Conservation (phyloP, 2,329 filamentous ascomycete species). For the Fusarium praegraminearum region DNA sequence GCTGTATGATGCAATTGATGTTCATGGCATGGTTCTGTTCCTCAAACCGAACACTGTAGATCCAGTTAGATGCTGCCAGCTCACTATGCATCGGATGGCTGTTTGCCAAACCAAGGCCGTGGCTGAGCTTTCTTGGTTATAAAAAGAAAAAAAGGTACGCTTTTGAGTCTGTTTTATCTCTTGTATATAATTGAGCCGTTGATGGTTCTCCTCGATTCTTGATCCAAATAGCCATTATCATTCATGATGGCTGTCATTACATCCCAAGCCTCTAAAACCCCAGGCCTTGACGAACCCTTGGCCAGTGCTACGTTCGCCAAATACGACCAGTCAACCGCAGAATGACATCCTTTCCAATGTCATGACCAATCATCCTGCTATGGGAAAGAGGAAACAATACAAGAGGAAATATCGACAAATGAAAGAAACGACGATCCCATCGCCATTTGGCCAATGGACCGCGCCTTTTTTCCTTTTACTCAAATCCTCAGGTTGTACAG, state of each 20-base stretch:
- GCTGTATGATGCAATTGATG: conserved; percentile 12
- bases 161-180: conserved; percentile 4
- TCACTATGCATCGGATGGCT: conserved; percentile 47
- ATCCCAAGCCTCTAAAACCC: background rate
- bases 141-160: conserved; percentile 33
- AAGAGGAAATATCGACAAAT: conserved; percentile 4
- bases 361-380: conserved; percentile 34
- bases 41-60: conserved; percentile 41
- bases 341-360: background rate
- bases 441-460: conserved; percentile 39
- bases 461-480: background rate
- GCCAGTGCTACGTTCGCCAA: conserved; percentile 44
- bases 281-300: conserved; percentile 45
- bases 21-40: background rate
- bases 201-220: background rate
- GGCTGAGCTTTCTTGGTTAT: conserved; percentile 33
- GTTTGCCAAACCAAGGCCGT: conserved; percentile 33
- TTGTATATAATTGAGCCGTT: background rate
- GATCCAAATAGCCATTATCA: background rate
- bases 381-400: conserved; percentile 2
- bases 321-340: conserved; percentile 42
- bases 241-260: background rate
- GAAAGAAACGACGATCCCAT: conserved; percentile 22
- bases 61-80: conserved; percentile 46
- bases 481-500: conserved; percentile 32